phyloP scores from a whole-genome alignment of 2,329 filamentous ascomycete species.

The Diaporthe vexans region DNA sequence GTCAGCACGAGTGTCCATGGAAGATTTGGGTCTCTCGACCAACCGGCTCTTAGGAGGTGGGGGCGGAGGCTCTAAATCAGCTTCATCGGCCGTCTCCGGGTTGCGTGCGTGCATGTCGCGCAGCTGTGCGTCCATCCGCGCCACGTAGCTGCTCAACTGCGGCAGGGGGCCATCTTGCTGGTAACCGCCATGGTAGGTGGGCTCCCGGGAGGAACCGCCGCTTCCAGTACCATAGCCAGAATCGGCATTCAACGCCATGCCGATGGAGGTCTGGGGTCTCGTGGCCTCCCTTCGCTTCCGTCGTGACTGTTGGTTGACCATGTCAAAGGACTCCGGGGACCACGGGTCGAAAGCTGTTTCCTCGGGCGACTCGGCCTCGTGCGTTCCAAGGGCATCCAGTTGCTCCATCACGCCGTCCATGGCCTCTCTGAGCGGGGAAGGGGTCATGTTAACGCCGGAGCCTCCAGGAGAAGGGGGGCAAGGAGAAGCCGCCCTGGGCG shows the following conservation, averaged over 20 bases:
- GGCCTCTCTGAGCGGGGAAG: constrained; percentile 90
- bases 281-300: constrained; percentile 49
- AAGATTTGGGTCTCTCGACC: constrained; percentile 71
- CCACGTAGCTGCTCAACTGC: constrained; percentile 87
- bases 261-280: constrained; percentile 81
- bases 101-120: constrained; percentile 75
- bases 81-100: constrained; percentile 58
- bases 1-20: constrained; percentile 60
- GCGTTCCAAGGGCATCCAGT: constrained; percentile 84
- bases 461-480: constrained; percentile 76
- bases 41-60: constrained; percentile 71
- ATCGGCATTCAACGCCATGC: constrained; percentile 71
- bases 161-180: constrained; percentile 69
- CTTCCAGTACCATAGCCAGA: constrained; percentile 72
- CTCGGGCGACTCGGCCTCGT: constrained; percentile 68
- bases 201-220: constrained; percentile 65
- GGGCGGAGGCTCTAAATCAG: constrained; percentile 61
- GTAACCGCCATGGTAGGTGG: constrained; percentile 56
- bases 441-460: constrained; percentile 75
- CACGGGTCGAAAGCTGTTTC: constrained; percentile 75
- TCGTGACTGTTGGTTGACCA: constrained; percentile 60
- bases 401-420: constrained; percentile 99
- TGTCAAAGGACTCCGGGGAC: constrained; percentile 89
- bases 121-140: constrained; percentile 90
- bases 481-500: constrained; percentile 72